phyloP scores from a whole-genome alignment of 139 green algal species.

The Coccomyxa sp. region DNA sequence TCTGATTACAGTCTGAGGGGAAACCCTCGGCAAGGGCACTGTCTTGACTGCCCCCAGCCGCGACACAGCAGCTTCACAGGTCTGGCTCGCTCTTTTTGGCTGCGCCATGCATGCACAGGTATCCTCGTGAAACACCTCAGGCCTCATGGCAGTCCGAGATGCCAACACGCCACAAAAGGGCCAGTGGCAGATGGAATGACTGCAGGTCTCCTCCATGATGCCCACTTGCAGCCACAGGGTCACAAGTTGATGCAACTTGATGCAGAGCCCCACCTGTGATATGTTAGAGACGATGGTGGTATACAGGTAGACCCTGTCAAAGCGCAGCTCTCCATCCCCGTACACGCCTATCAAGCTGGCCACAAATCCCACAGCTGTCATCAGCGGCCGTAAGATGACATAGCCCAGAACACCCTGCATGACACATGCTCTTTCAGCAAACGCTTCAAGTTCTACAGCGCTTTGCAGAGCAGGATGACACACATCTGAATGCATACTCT shows the following conservation, averaged over 20 bases:
- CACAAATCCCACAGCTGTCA: constrained; percentile 59
- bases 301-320: constrained; percentile 70
- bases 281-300: constrained; percentile 75
- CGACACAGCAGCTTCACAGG: neutral
- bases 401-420: constrained; percentile 86
- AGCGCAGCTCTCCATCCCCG: constrained; percentile 59
- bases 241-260: neutral
- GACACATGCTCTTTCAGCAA: neutral
- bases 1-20: neutral
- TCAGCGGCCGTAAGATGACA: constrained; percentile 84
- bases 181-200: no score
- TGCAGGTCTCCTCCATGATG: no score
- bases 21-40: no score
- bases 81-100: neutral
- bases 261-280: constrained; percentile 49
- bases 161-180: neutral
- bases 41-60: no score
- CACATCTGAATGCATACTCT: no score
- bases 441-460: no score
- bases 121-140: no score
- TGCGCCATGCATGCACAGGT: neutral
- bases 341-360: constrained; percentile 58
- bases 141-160: no score
- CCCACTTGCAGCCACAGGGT: neutral
- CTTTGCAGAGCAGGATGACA: no score